A percentile compares a stretch with the other conserved stretches of the same genome.
These are phyloP conservation scores for Exophiala xenobiotica DNA, from an alignment of 2,329 filamentous ascomycete species.

Conservation along the genomic window DNA sequence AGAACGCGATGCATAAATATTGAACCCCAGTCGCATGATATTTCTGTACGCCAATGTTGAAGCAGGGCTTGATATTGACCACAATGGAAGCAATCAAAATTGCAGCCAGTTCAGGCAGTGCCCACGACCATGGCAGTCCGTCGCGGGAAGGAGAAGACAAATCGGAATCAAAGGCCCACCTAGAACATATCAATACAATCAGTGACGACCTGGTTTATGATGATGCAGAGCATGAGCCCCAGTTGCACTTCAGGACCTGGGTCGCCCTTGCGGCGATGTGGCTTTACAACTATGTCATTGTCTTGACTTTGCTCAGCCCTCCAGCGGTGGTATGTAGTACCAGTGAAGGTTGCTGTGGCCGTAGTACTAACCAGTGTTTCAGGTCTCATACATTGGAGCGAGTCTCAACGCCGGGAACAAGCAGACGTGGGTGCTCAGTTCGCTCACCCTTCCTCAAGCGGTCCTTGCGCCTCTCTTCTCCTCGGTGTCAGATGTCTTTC, in stretches of 20 bases:
- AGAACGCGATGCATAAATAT: too few relatives aligned
- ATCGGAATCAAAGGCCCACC: too few relatives aligned
- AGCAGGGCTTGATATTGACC: too few relatives aligned
- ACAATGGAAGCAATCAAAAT: too few relatives aligned
- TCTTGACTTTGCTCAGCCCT: background rate
- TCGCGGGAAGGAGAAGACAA: too few relatives aligned
- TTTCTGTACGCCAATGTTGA: too few relatives aligned
- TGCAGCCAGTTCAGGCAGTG: too few relatives aligned
- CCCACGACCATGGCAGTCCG: too few relatives aligned
- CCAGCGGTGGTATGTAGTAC: background rate
- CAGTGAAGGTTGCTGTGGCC: background rate
- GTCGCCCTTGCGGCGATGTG: conserved; percentile 5
- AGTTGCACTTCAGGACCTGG: conserved; percentile 5
- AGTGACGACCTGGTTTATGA: conserved; percentile 2
- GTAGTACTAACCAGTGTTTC: background rate
- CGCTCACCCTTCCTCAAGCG: conserved; percentile 13
- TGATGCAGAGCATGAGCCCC: conserved; percentile 6
- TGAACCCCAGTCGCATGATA: too few relatives aligned
- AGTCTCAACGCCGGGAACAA: background rate
- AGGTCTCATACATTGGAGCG: background rate
- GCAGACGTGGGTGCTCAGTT: conserved; percentile 10
- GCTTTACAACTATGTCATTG: background rate
- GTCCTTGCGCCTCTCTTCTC: conserved; percentile 8
- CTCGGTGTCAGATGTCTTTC: conserved; percentile 14
- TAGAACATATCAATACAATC: too few relatives aligned